Conservation (phyloP, 169 alveolate species). For the Plasmodium cynomolgi region DNA sequence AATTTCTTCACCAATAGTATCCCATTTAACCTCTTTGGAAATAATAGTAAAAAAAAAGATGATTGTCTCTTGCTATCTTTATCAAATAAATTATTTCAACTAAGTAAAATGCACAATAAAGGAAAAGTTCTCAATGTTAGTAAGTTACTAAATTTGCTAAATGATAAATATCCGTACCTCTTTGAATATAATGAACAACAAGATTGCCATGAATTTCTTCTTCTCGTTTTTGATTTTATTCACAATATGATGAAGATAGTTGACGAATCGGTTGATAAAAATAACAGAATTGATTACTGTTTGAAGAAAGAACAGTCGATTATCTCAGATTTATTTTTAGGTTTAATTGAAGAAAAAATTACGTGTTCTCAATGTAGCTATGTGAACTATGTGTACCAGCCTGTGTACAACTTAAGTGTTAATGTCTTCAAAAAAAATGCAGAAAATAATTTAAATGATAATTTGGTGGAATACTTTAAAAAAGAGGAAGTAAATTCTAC, state of each 20-base stretch:
- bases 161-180: conserved; percentile 54
- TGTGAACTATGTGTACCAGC: conserved; percentile 56
- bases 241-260: conserved; percentile 64
- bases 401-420: conserved; percentile 63
- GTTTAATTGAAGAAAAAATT: conserved; percentile 71
- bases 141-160: conserved; percentile 49
- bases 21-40: conserved; percentile 68
- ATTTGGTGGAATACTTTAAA: conserved; percentile 58
- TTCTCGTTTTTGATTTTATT: conserved; percentile 44
- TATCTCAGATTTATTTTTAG: conserved; percentile 61
- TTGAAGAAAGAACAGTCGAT: conserved; percentile 56
- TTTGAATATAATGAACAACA: conserved; percentile 70
- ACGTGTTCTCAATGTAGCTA: conserved; percentile 64
- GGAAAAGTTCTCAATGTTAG: conserved; percentile 29
- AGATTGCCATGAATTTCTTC: conserved; percentile 73
- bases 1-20: conserved; percentile 64
- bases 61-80: conserved; percentile 24
- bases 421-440: conserved; percentile 67
- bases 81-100: conserved; percentile 41
- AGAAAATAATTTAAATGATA: conserved; percentile 70
- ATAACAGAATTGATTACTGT: conserved; percentile 52
- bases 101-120: conserved; percentile 62
- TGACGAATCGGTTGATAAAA: conserved; percentile 50
- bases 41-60: conserved; percentile 64
- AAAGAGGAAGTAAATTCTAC: conserved; percentile 74